Percentiles rank a stretch among this genome's conserved stretches.
phyloP scores from a whole-genome alignment of 73 alveolate species.

The Paramecium sonneborni region DNA sequence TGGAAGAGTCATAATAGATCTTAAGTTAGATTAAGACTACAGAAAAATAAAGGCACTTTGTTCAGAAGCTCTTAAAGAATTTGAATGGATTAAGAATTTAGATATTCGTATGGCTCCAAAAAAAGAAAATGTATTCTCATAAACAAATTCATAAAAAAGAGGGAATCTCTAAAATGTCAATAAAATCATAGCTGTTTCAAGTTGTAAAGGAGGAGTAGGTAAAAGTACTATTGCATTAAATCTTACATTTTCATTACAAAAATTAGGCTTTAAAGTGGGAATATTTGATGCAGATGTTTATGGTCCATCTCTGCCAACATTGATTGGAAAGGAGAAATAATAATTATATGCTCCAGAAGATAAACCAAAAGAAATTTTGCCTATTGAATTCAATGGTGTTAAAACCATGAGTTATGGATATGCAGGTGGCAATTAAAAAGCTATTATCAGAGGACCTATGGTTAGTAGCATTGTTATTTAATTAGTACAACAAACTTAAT shows the following conservation, averaged over 20 bases:
- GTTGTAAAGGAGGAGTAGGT: slow-evolving; percentile 97
- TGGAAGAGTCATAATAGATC: slow-evolving; percentile 68
- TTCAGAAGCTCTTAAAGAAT: slow-evolving; percentile 67
- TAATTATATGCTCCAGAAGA: slow-evolving; percentile 74
- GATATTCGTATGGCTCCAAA: slow-evolving; percentile 81
- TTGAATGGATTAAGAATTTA: slow-evolving; percentile 77
- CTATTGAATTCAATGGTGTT: slow-evolving; percentile 85
- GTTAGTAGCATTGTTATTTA: slow-evolving; percentile 82
- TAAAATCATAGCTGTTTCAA: slow-evolving; percentile 89
- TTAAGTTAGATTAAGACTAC: slow-evolving; percentile 80
- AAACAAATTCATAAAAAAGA: slow-evolving; percentile 49
- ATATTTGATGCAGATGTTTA: slow-evolving; percentile 91
- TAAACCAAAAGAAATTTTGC: slow-evolving; percentile 79
- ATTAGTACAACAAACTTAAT: slow-evolving; percentile 77
- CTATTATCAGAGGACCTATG: slow-evolving; percentile 96
- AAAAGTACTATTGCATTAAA: slow-evolving; percentile 93
- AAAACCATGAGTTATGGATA: slow-evolving; percentile 92
- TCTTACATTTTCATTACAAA: slow-evolving; percentile 82
- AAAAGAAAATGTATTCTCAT: slow-evolving; percentile 4
- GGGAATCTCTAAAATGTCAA: slow-evolving; percentile 70
- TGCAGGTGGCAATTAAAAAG: slow-evolving; percentile 77
- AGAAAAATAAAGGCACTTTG: slow-evolving; percentile 77
- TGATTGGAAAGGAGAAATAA: slow-evolving; percentile 73
- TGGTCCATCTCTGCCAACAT: slow-evolving; percentile 94
- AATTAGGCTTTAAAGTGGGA: slow-evolving; percentile 84